Evolutionary conservation across 2,329 filamentous ascomycete genomes (phyloP).

Genomic region (Immersiporthe knoxdaviesiana): DNA sequence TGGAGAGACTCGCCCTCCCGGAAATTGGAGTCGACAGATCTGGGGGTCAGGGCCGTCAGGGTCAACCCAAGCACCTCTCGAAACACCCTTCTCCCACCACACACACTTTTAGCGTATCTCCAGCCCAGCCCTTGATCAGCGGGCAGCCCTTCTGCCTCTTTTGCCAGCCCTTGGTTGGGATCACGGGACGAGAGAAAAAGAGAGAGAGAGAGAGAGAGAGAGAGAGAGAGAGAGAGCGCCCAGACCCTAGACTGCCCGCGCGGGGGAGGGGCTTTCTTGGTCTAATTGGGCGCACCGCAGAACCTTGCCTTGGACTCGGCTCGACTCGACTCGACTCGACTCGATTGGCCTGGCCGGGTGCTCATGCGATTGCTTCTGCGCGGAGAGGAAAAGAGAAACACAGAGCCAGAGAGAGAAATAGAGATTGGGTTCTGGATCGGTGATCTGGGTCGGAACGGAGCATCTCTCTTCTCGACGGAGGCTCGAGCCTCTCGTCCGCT

Average conservation of each 20-base stretch:
- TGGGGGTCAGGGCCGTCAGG: slow-evolving; percentile 26
- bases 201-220: slow-evolving; percentile 6
- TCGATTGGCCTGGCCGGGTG: slow-evolving; percentile 16
- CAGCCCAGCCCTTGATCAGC: background rate
- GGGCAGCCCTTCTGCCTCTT: background rate
- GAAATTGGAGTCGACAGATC: slow-evolving; percentile 17
- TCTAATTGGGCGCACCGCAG: background rate
- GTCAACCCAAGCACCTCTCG: slow-evolving; percentile 29
- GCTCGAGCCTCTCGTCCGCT: background rate
- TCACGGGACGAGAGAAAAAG: background rate
- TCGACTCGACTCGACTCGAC: slow-evolving; percentile 10
- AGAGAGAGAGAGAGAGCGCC: slow-evolving; percentile 2
- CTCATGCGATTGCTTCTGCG: background rate
- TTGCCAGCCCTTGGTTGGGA: background rate
- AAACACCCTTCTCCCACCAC: slow-evolving; percentile 24
- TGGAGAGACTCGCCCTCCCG: background rate
- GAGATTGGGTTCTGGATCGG: slow-evolving; percentile 10
- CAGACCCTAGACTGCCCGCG: background rate
- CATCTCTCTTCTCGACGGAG: background rate
- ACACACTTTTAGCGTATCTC: background rate
- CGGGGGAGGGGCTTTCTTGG: background rate
- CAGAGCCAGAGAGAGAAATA: no score
- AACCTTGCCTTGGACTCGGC: background rate
- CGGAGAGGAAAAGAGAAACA: no score
- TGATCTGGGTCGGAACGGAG: background rate